phyloP scores from a whole-genome alignment of 2,329 filamentous ascomycete genomes.

The Amauroascus verrucosus region DNA sequence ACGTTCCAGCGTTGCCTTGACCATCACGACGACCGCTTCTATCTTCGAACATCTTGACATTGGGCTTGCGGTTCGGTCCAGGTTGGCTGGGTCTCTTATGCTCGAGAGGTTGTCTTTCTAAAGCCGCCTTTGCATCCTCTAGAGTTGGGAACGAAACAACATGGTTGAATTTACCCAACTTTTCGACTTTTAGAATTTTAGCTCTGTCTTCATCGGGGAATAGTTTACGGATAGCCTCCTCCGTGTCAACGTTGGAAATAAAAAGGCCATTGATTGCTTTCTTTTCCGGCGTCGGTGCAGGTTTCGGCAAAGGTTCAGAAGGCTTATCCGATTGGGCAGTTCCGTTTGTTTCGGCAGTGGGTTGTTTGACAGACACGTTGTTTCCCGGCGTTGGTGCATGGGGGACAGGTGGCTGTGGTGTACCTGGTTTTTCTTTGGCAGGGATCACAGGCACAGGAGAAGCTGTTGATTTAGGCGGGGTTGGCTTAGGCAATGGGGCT shows the following conservation, averaged over 20 bases:
- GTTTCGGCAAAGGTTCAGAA: conserved; percentile 44
- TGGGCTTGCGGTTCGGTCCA: conserved; percentile 65
- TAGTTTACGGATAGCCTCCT: conserved; percentile 71
- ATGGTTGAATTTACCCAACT: conserved; percentile 58
- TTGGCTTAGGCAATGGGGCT: conserved; percentile 24
- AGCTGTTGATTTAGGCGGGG: conserved; percentile 19
- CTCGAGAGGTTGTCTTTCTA: conserved; percentile 64
- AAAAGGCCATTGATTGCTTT: conserved; percentile 76
- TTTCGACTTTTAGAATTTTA: conserved; percentile 67
- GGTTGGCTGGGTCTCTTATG: conserved; percentile 58
- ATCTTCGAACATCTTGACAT: conserved; percentile 73
- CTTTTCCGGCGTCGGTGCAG: conserved; percentile 40
- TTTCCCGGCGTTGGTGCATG: conserved; percentile 22
- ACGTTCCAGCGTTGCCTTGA: conserved; percentile 44
- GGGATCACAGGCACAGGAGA: conserved; percentile 37
- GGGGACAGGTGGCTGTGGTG: conserved; percentile 34
- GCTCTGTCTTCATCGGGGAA: conserved; percentile 72
- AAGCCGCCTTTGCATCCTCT: conserved; percentile 70
- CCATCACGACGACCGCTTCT: conserved; percentile 42
- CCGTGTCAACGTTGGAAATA: conserved; percentile 72
- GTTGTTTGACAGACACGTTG: conserved; percentile 25
- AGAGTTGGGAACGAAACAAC: conserved; percentile 73
- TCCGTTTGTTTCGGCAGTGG: conserved; percentile 42
- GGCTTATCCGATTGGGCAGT: conserved; percentile 38
- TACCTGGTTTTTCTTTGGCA: conserved; percentile 42